These are phyloP conservation scores for Wallacemonas sp. DNA, from an alignment of 208 protist species.

Conservation along the genomic window DNA sequence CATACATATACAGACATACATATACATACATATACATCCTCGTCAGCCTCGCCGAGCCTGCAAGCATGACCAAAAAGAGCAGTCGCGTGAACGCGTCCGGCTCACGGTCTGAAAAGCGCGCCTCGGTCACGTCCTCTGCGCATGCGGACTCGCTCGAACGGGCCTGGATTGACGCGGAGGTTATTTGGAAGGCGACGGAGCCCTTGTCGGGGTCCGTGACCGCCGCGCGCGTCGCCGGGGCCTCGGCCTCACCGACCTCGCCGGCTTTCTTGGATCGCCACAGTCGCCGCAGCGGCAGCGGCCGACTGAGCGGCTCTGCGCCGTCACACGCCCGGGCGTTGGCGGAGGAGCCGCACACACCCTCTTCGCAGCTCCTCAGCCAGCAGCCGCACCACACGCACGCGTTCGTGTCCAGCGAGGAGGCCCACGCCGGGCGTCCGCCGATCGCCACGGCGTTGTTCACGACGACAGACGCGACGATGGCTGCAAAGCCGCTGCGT, in stretches of 20 bases:
- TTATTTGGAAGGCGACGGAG: background rate
- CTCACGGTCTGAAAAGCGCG: background rate
- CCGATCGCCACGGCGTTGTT: background rate
- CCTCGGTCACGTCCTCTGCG: background rate
- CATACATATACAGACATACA: background rate
- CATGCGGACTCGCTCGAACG: background rate
- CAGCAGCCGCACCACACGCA: conserved; percentile 4
- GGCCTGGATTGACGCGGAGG: conserved; percentile 4
- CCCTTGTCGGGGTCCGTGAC: background rate
- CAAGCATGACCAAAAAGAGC: background rate
- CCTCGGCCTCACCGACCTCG: background rate
- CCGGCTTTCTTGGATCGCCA: background rate
- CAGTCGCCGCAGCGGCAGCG: background rate
- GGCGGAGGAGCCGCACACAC: conserved; percentile 5
- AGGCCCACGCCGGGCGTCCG: too few species aligned
- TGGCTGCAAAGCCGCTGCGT: conserved; percentile 1
- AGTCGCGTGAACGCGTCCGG: background rate
- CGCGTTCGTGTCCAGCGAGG: background rate
- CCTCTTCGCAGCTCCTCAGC: conserved; percentile 20
- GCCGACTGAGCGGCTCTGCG: too few species aligned
- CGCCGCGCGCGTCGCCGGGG: background rate
- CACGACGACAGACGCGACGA: background rate
- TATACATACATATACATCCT: too few species aligned
- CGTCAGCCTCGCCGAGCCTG: too few species aligned
- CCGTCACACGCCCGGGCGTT: background rate